Percentiles rank a stretch among this genome's conserved stretches.
Evolutionary conservation across 2,329 filamentous ascomycete species (phyloP).

Genomic region (Alternaria conjuncta): DNA sequence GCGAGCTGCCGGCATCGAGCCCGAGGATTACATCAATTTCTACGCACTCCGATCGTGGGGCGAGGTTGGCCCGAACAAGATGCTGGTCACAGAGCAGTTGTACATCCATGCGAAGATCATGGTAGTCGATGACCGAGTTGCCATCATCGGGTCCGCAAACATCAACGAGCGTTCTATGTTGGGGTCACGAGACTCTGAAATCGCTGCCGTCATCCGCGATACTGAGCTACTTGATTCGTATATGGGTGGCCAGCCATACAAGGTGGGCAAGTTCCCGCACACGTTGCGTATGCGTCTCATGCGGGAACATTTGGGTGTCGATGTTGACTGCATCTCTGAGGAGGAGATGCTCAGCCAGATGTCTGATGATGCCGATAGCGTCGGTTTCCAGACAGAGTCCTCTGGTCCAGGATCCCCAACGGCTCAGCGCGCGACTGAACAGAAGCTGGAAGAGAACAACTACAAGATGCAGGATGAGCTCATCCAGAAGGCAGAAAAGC

Average conservation of each 20-base stretch:
- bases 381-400: slow-evolving; percentile 58
- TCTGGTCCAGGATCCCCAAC: slow-evolving; percentile 42
- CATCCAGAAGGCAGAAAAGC: slow-evolving; percentile 61
- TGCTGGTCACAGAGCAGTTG: slow-evolving; percentile 90
- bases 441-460: slow-evolving; percentile 49
- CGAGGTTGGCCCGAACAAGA: slow-evolving; percentile 80
- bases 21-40: slow-evolving; percentile 94
- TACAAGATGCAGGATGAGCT: slow-evolving; percentile 62
- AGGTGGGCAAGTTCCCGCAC: slow-evolving; percentile 90
- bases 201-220: slow-evolving; percentile 87
- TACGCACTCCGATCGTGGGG: slow-evolving; percentile 94
- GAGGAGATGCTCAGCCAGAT: slow-evolving; percentile 44
- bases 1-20: slow-evolving; percentile 79
- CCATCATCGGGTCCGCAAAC: slow-evolving; percentile 95
- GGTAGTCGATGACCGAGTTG: slow-evolving; percentile 91
- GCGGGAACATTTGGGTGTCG: slow-evolving; percentile 95
- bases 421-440: slow-evolving; percentile 44
- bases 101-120: slow-evolving; percentile 99
- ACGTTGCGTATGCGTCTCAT: slow-evolving; percentile 91
- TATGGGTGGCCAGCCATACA: slow-evolving; percentile 89
- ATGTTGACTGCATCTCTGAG: slow-evolving; percentile 78
- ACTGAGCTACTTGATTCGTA: slow-evolving; percentile 90
- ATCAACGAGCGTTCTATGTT: slow-evolving; percentile 98
- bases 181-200: slow-evolving; percentile 88
- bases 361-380: slow-evolving; percentile 68